These are phyloP conservation scores for Fraxinus pennsylvanica DNA, from an alignment of 257 asterid species.

Conservation along the genomic window DNA sequence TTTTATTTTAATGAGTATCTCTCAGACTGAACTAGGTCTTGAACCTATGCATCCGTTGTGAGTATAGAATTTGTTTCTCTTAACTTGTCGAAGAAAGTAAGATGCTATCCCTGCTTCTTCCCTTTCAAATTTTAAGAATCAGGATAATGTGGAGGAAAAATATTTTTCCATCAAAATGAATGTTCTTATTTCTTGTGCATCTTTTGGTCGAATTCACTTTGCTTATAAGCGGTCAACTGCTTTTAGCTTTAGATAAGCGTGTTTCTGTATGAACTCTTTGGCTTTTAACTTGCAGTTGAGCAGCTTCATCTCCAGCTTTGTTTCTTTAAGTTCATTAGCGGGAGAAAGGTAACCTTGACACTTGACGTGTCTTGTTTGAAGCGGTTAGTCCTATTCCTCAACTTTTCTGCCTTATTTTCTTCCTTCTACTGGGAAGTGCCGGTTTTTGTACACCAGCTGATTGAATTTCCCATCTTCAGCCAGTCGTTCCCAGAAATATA, in stretches of 20 bases:
- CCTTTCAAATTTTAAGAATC: neutral
- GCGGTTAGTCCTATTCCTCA: constrained; percentile 45
- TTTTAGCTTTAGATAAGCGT: neutral
- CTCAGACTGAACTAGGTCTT: neutral
- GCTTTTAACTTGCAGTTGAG: constrained; percentile 53
- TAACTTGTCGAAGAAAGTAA: neutral
- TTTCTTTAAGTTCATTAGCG: constrained; percentile 54
- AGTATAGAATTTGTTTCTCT: neutral
- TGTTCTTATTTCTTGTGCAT: neutral
- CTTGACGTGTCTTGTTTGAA: constrained; percentile 83
- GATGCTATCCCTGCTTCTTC: neutral
- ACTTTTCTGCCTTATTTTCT: constrained; percentile 16
- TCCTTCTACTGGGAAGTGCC: neutral
- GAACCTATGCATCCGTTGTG: too few species aligned
- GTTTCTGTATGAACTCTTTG: constrained; percentile 19
- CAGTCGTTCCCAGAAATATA: too few species aligned
- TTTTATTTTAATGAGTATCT: too few species aligned
- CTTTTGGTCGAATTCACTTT: constrained; percentile 12
- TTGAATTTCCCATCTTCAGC: too few species aligned
- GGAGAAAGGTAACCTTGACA: constrained; percentile 59
- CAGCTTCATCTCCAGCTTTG: constrained; percentile 61
- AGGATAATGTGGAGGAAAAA: neutral
- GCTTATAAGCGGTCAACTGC: neutral
- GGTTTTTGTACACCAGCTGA: too few species aligned
- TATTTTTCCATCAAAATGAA: neutral